phyloP scores from a whole-genome alignment of 2,329 filamentous ascomycete species.

The Aaosphaeria pasadenensis region DNA sequence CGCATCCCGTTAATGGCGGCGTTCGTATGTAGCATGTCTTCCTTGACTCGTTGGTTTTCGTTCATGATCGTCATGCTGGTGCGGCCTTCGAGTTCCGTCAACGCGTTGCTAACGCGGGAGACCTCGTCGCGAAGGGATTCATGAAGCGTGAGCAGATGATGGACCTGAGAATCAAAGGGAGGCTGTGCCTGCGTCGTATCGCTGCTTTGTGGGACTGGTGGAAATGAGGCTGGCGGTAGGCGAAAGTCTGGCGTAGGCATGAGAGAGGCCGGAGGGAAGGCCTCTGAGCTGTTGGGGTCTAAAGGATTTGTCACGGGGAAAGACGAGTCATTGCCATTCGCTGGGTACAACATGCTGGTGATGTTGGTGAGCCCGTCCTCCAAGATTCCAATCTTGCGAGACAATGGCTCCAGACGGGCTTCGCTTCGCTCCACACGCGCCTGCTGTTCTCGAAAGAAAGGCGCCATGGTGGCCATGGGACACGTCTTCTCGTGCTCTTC shows the following conservation, averaged over 20 bases:
- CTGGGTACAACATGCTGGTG: constrained; percentile 40
- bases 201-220: constrained; percentile 20
- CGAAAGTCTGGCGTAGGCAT: constrained; percentile 29
- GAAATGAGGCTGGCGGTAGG: constrained; percentile 32
- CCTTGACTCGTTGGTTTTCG: constrained; percentile 59
- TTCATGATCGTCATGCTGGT: constrained; percentile 63
- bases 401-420: constrained; percentile 40
- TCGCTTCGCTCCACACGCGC: constrained; percentile 44
- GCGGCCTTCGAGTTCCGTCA: constrained; percentile 59
- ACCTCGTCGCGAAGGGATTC: constrained; percentile 61
- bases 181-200: constrained; percentile 23
- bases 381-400: constrained; percentile 43
- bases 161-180: constrained; percentile 48
- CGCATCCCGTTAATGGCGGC: constrained; percentile 58
- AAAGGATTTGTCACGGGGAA: constrained; percentile 31
- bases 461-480: constrained; percentile 46
- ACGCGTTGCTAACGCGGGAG: constrained; percentile 50
- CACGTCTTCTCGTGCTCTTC: constrained; percentile 41
- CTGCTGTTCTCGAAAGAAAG: constrained; percentile 42
- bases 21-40: constrained; percentile 61
- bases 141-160: constrained; percentile 60
- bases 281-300: constrained; percentile 27
- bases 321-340: constrained; percentile 27
- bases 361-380: constrained; percentile 44
- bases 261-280: constrained; percentile 33